Evolutionary conservation across 805 yeast species (phyloP).

Genomic region (Zygoascus biomembranicola): DNA sequence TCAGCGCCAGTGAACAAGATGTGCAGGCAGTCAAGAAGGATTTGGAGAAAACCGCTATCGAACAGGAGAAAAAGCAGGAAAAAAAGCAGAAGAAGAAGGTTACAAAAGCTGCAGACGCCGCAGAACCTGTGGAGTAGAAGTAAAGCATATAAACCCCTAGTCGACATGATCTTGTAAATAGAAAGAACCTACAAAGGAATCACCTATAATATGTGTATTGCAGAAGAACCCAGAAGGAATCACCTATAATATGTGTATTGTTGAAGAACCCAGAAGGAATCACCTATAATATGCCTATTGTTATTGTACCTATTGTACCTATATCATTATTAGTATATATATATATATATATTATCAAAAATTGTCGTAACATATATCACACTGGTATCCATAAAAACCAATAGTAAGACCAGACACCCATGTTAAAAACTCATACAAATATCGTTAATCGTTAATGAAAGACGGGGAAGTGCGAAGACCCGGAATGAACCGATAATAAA

Average conservation of each 20-base stretch:
- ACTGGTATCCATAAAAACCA: neutral
- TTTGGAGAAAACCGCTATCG: neutral
- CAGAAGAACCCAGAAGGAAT: neutral
- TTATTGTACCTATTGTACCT: neutral
- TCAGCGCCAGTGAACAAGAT: slow-evolving; percentile 32
- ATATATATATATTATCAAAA: neutral
- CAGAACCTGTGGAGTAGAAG: neutral
- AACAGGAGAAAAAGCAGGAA: neutral
- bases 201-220: neutral
- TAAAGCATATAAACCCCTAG: neutral
- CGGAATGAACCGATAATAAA: neutral
- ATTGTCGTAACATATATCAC: neutral
- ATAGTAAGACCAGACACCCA: neutral
- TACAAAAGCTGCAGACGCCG: neutral
- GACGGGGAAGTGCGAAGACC: neutral
- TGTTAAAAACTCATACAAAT: neutral
- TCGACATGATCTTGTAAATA: neutral
- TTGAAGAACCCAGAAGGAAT: neutral
- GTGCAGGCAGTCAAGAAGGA: neutral
- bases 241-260: neutral
- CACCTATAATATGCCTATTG: neutral
- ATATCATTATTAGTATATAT: neutral
- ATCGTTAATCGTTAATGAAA: neutral
- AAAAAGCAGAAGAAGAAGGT: slow-evolving; percentile 2
- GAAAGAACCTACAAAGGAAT: neutral